Base-by-base conservation (phyloP, 805 yeast genomes). In the Starmerella davenportii region DNA sequence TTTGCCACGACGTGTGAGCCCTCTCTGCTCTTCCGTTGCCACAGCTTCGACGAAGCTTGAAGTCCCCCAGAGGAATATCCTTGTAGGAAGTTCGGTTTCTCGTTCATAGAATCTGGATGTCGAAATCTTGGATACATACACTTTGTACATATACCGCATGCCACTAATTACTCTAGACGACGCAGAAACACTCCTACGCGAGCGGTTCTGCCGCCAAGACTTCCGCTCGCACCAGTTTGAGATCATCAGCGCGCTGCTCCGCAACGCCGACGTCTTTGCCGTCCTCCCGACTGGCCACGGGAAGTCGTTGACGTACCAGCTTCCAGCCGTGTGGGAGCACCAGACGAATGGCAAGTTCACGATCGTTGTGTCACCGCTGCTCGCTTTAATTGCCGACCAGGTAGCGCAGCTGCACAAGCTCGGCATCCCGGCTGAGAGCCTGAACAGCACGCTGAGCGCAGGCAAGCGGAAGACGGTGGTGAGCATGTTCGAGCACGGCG, bases 271-370 rank as follows among this genome's bases (percentile, higher is more conserved):
- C 56, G 92, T 80, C 0, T 79, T 90, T 60, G 95, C 90, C 2
- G 62, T 90, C 50, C 81, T 90, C 85, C 98, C 98, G 0, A 90
- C 98, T 1, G 98, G 98, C 32, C 95, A 95, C 41, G 98, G 98
- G 38, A 90, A 90, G 53, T 87, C 96, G 0, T 60, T 90, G 19
- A 87, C 96, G 51, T 90, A 82, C 57, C 98, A 90, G 58, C 63
- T 90, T 21, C 96, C 98, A 0, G 95, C 98, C 0, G 63, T 84
- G 27, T 73, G 82, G 1, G 66, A 43, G 43, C 20, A 66, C 33
- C 64, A 74, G 2, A n/a, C 15, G 11, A 28, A 21, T 4, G 23
- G 16, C 2, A 94, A 94, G 1, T 66, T 59, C 27, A 79, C 93
- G 0, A 59, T 90, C 28, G 98, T 90, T 2, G 71, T 90, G 4